phyloP scores from a whole-genome alignment of 805 yeast genomes.

The Saccharomycopsis amapae region DNA sequence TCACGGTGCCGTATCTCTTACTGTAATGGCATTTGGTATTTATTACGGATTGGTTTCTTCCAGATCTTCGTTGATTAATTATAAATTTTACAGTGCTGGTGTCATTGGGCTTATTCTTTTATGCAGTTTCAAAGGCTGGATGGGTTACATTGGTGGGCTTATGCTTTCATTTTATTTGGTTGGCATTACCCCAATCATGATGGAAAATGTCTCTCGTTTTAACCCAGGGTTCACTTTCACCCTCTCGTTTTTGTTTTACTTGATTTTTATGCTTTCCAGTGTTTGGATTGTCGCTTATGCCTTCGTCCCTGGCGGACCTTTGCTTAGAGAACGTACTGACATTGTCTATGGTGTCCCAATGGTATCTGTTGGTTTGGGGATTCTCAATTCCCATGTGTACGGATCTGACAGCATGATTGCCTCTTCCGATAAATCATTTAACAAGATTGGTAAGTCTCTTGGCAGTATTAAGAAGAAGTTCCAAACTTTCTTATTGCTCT shows the following conservation, averaged over 20 bases:
- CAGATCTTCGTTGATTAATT: conserved; percentile 15
- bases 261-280: conserved; percentile 64
- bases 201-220: conserved; percentile 49
- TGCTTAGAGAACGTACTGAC: conserved; percentile 84
- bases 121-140: conserved; percentile 54
- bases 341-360: conserved; percentile 56
- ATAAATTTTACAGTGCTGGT: conserved; percentile 28
- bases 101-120: conserved; percentile 44
- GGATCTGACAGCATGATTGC: conserved; percentile 2
- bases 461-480: conserved; percentile 23
- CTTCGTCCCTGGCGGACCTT: conserved; percentile 90
- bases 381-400: conserved; percentile 22
- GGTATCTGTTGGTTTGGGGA: conserved; percentile 45
- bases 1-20: conserved; percentile 63
- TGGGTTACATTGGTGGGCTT: conserved; percentile 69
- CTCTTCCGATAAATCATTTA: conserved; percentile 1
- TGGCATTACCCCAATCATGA: conserved; percentile 52
- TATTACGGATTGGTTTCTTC: conserved; percentile 33
- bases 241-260: conserved; percentile 41
- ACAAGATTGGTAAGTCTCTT: conserved; percentile 25
- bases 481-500: conserved; percentile 28
- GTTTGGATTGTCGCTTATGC: conserved; percentile 99
- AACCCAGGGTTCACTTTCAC: conserved; percentile 49
- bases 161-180: conserved; percentile 53
- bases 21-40: conserved; percentile 51